These are phyloP conservation scores for Bruguiera parviflora DNA, from an alignment of 345 rosid genomes.

Conservation along the genomic window DNA sequence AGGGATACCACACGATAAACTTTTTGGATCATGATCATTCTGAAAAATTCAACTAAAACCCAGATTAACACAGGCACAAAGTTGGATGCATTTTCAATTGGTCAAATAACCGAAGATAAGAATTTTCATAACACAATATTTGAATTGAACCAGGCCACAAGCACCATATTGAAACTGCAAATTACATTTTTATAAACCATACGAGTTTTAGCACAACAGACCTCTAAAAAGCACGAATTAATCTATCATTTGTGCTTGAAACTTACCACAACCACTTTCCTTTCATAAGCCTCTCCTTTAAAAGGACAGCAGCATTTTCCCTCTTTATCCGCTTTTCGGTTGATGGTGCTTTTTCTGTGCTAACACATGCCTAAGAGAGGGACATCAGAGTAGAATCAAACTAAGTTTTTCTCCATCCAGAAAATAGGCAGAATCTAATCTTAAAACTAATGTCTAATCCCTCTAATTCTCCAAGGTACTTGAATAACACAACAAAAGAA, in stretches of 20 bases:
- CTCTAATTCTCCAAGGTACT: not conserved
- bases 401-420: not conserved
- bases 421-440: not conserved
- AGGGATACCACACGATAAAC: not conserved
- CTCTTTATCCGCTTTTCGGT: slow-evolving; percentile 60
- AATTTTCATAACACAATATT: not conserved
- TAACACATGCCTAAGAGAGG: slow-evolving; percentile 51
- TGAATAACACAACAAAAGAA: not conserved
- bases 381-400: not conserved
- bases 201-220: not conserved
- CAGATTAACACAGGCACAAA: slow-evolving; percentile 1
- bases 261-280: slow-evolving; percentile 94
- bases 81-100: not conserved
- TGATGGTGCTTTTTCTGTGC: slow-evolving; percentile 39
- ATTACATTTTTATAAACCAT: not conserved
- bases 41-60: not conserved
- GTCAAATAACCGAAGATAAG: not conserved
- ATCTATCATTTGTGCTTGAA: not conserved
- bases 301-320: slow-evolving; percentile 53
- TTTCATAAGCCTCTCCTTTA: slow-evolving; percentile 66
- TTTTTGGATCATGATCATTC: not conserved
- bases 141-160: not conserved
- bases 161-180: not conserved
- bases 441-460: not conserved
- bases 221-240: not conserved